phyloP scores from a whole-genome alignment of 306 rosid species.

The Trifolium repens region DNA sequence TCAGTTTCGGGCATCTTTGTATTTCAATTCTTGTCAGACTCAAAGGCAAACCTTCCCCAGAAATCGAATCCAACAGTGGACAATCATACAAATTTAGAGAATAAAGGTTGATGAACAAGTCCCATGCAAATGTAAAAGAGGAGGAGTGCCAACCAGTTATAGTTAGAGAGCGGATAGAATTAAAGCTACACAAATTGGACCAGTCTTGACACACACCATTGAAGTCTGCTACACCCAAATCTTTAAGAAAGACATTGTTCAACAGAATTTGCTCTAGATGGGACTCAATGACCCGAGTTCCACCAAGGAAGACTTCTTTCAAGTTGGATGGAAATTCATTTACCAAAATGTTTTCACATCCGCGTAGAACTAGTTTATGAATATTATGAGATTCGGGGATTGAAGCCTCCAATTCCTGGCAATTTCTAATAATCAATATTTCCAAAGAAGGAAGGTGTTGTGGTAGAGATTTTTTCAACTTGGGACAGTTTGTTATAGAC shows the following conservation, averaged over 20 bases:
- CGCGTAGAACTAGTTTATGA: background rate
- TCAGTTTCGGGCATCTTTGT: too few relatives aligned
- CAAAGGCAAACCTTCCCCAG: background rate
- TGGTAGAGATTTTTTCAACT: background rate
- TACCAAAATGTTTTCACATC: background rate
- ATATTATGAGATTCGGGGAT: background rate
- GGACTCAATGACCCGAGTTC: background rate
- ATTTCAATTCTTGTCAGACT: too few relatives aligned
- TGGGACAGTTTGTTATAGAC: background rate
- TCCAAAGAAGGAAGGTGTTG: background rate
- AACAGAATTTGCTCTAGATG: background rate
- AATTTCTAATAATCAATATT: background rate
- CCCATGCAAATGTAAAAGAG: too few relatives aligned
- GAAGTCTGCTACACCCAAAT: background rate
- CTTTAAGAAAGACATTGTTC: background rate
- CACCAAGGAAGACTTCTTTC: background rate
- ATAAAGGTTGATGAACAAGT: background rate
- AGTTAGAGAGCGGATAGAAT: background rate
- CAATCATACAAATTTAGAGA: background rate
- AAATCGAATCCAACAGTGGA: background rate
- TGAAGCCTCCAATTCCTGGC: background rate
- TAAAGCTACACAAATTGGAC: background rate
- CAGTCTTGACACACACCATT: background rate
- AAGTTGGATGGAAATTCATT: background rate
- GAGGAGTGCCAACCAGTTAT: background rate